Conservation (phyloP, 345 rosid species). For the Citrus hindsii region DNA sequence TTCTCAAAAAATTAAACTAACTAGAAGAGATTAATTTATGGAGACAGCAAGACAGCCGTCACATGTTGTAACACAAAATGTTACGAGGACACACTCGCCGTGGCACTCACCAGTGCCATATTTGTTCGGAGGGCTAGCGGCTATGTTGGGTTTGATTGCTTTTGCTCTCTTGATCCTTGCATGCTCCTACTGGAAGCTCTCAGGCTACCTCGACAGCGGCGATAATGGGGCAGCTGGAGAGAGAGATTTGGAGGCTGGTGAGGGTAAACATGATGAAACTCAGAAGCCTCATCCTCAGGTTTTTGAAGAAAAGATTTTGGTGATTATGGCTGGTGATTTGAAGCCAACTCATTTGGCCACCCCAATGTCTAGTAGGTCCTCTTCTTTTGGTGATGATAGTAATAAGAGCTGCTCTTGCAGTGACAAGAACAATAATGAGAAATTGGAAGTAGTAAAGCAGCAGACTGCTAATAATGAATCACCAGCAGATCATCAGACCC, state of each 20-base stretch:
- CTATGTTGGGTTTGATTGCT: slow-evolving; percentile 89
- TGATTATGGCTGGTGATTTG: slow-evolving; percentile 80
- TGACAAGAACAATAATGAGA: slow-evolving; percentile 22
- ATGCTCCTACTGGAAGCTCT: slow-evolving; percentile 89
- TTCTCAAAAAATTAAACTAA: not conserved
- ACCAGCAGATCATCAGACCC: slow-evolving; percentile 5
- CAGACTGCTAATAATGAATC: not conserved
- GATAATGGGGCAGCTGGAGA: slow-evolving; percentile 28
- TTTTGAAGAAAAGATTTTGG: slow-evolving; percentile 71
- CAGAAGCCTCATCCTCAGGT: slow-evolving; percentile 15
- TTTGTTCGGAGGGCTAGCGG: slow-evolving; percentile 89
- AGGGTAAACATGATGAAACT: slow-evolving; percentile 24
- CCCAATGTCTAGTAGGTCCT: slow-evolving; percentile 44
- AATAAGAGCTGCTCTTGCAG: slow-evolving; percentile 40
- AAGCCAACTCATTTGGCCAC: slow-evolving; percentile 82
- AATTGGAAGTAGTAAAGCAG: slow-evolving; percentile 15
- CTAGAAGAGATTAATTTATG: not conserved
- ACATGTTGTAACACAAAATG: not conserved
- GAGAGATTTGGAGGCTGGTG: slow-evolving; percentile 66
- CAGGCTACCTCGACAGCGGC: slow-evolving; percentile 56
- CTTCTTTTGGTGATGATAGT: slow-evolving; percentile 36
- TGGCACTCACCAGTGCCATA: slow-evolving; percentile 98
- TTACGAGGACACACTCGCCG: slow-evolving; percentile 42
- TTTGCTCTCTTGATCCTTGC: slow-evolving; percentile 88
- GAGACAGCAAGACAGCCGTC: slow-evolving; percentile 3